Percentiles rank a stretch among this genome's conserved stretches.
These are phyloP conservation scores for Salix arbutifolia DNA, from an alignment of 345 rosid genomes.

Conservation along the genomic window DNA sequence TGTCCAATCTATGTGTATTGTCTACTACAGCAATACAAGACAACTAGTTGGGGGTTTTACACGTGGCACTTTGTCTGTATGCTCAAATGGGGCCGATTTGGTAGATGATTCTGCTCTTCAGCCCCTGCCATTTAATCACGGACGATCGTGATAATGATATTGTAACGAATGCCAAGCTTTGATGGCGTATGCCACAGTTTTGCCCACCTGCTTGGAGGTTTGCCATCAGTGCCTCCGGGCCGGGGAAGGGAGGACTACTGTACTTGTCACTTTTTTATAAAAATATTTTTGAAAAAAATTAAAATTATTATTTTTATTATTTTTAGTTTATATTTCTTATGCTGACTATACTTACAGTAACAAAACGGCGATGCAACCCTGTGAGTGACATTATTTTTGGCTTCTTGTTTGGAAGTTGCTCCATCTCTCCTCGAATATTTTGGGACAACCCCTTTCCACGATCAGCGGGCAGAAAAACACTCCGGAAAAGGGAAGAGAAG, in stretches of 20 bases:
- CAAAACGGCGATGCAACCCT: neutral
- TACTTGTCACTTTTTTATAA: too few species aligned
- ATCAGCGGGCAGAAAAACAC: neutral
- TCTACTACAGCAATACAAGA: neutral
- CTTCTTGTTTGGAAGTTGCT: neutral
- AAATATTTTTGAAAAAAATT: too few species aligned
- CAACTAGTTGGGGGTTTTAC: slow-evolving; percentile 17
- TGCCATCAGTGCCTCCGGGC: too few species aligned
- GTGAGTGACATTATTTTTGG: neutral
- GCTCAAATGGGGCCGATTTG: neutral
- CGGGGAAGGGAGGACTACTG: neutral
- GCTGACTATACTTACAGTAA: neutral
- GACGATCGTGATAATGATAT: neutral
- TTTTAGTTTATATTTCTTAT: too few species aligned
- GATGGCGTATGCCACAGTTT: neutral
- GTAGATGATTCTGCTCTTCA: neutral
- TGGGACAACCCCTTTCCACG: neutral
- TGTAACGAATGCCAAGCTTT: neutral
- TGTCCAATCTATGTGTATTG: slow-evolving; percentile 10
- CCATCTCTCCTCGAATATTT: neutral
- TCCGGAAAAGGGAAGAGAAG: too few species aligned
- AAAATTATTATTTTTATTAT: too few species aligned
- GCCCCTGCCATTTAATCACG: neutral
- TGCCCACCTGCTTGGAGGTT: neutral
- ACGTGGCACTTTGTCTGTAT: slow-evolving; percentile 8